phyloP scores from a whole-genome alignment of 2,329 filamentous ascomycete genomes.

The Aspergillus brunneoviolaceus region DNA sequence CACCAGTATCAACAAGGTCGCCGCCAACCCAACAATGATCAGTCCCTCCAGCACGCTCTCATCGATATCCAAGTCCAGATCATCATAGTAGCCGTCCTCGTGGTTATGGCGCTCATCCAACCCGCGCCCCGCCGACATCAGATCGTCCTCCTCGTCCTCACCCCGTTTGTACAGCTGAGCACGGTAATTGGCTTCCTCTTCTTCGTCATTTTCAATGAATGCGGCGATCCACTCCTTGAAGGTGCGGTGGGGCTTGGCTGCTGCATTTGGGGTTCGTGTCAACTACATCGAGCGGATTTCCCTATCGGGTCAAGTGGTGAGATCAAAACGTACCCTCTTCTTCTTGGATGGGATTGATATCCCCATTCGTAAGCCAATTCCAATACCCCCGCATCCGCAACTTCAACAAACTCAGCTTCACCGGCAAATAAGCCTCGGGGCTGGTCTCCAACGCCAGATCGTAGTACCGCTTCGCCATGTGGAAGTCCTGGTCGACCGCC shows the following conservation, averaged over 20 bases:
- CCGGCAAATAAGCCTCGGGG: constrained; percentile 87
- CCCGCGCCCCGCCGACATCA: constrained; percentile 23
- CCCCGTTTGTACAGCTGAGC: constrained; percentile 49
- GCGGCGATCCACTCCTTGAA: constrained; percentile 83
- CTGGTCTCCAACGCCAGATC: constrained; percentile 90
- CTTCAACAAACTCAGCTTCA: constrained; percentile 83
- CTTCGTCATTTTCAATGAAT: constrained; percentile 71
- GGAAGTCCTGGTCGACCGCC: constrained; percentile 90
- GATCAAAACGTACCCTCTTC: constrained; percentile 69
- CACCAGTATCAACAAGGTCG: constrained; percentile 71
- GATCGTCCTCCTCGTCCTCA: constrained; percentile 37
- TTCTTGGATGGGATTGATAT: constrained; percentile 86
- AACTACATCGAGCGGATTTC: too few relatives aligned
- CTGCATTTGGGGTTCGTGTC: constrained; percentile 47
- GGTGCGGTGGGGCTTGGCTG: constrained; percentile 70
- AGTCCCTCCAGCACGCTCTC: constrained; percentile 82
- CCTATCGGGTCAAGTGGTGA: background rate
- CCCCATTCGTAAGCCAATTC: constrained; percentile 90
- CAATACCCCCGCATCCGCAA: constrained; percentile 83
- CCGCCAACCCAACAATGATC: constrained; percentile 75
- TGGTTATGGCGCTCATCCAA: constrained; percentile 33
- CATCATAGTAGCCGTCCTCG: constrained; percentile 58
- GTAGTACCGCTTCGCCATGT: constrained; percentile 94
- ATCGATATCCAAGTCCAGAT: constrained; percentile 63
- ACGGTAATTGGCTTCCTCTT: constrained; percentile 64